These are phyloP conservation scores for Aspergillus sojae DNA, from an alignment of 2,329 filamentous ascomycete species.

Conservation along the genomic window DNA sequence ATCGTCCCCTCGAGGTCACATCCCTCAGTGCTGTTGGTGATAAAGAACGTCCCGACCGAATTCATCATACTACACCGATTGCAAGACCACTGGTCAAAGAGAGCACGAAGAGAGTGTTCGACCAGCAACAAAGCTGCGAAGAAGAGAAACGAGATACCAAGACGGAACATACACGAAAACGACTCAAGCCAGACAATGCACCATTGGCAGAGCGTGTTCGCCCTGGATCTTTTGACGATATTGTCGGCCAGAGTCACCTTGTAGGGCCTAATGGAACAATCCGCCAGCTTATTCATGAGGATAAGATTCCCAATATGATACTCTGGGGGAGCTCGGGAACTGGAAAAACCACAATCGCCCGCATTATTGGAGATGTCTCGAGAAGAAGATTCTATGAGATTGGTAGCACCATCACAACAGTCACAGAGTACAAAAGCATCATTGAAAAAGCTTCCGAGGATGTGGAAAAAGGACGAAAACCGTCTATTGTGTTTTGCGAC, in stretches of 20 bases:
- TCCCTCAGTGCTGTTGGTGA: too few species aligned
- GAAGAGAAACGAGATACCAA: background rate
- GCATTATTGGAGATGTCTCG: too few species aligned
- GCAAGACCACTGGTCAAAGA: too few species aligned
- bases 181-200: slow-evolving; percentile 44
- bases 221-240: slow-evolving; percentile 70
- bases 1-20: too few species aligned
- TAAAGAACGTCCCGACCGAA: too few species aligned
- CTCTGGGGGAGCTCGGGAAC: too few species aligned
- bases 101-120: background rate
- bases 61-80: too few species aligned
- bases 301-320: too few species aligned
- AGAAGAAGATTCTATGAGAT: slow-evolving; percentile 67
- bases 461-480: slow-evolving; percentile 89
- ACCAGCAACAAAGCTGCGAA: background rate
- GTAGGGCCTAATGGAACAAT: too few species aligned
- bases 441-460: slow-evolving; percentile 84
- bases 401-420: slow-evolving; percentile 86
- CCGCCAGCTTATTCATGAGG: too few species aligned
- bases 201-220: slow-evolving; percentile 94
- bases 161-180: background rate
- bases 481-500: slow-evolving; percentile 82
- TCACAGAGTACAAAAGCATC: slow-evolving; percentile 91
- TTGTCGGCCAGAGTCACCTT: too few species aligned
- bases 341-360: too few species aligned